These are phyloP conservation scores for Vitis amurensis DNA, from an alignment of 164 flowering plant genomes.

Conservation along the genomic window DNA sequence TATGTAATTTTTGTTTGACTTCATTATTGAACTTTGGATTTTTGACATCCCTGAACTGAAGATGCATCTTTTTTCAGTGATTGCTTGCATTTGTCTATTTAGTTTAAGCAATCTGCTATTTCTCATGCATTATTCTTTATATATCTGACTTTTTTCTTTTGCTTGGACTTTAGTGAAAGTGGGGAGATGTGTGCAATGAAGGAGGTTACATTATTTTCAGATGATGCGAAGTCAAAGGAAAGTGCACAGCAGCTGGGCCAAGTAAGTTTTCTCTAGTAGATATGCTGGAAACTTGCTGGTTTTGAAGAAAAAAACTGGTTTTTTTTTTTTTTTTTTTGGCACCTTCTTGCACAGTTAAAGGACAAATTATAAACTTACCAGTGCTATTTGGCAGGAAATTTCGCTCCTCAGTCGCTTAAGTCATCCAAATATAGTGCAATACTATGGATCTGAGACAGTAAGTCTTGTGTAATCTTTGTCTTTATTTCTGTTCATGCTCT, in stretches of 20 bases:
- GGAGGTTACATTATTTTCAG: constrained; percentile 48
- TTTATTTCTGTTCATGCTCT: not conserved
- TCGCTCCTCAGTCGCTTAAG: no score
- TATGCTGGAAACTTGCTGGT: not conserved
- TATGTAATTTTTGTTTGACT: no score
- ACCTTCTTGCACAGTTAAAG: not conserved
- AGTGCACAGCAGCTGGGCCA: constrained; percentile 47
- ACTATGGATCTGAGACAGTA: no score
- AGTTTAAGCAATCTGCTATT: no score
- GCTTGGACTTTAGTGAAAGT: constrained; percentile 34
- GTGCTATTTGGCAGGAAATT: not conserved
- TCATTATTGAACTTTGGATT: no score
- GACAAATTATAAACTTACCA: not conserved
- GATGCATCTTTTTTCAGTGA: no score
- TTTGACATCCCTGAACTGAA: no score
- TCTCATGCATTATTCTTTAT: no score
- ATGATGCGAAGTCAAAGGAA: constrained; percentile 53
- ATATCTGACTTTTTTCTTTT: constrained; percentile 7
- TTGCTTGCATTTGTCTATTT: no score
- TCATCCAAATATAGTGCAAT: no score
- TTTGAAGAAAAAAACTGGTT: not conserved
- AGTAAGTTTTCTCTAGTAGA: constrained; percentile 18
- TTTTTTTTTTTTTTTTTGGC: not conserved
- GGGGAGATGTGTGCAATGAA: constrained; percentile 72
- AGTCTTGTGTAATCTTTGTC: not conserved